Evolutionary conservation across 495 filamentous ascomycete genomes (phyloP).

Genomic region (Oleoguttula mirabilis): DNA sequence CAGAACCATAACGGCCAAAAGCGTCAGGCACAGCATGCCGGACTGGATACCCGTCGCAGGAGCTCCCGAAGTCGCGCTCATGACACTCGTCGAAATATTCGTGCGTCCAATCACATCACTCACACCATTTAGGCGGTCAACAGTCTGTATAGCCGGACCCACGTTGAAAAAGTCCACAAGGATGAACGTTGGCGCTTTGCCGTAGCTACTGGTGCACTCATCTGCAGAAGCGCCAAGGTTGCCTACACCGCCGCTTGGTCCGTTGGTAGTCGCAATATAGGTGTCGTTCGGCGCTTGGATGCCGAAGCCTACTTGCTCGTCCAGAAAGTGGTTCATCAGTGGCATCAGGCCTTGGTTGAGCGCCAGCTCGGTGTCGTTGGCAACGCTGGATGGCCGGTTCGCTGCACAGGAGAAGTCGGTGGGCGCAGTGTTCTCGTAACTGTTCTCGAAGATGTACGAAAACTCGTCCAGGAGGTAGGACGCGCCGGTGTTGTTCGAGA

Average conservation of each 20-base stretch:
- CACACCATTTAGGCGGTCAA: slow-evolving; percentile 29
- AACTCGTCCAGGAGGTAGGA: slow-evolving; percentile 33
- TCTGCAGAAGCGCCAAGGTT: slow-evolving; percentile 20
- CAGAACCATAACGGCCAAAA: neutral
- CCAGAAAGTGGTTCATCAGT: slow-evolving; percentile 28
- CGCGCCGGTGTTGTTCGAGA: slow-evolving; percentile 16
- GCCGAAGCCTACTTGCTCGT: slow-evolving; percentile 18
- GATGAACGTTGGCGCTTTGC: slow-evolving; percentile 18
- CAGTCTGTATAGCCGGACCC: slow-evolving; percentile 26
- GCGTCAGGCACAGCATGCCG: slow-evolving; percentile 2
- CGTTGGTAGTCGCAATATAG: slow-evolving; percentile 17
- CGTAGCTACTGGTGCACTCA: slow-evolving; percentile 23
- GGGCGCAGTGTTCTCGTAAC: slow-evolving; percentile 24
- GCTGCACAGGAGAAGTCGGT: slow-evolving; percentile 26
- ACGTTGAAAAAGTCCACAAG: slow-evolving; percentile 31
- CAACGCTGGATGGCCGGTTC: slow-evolving; percentile 22
- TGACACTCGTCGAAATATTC: slow-evolving; percentile 3
- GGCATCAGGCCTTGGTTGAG: slow-evolving; percentile 26
- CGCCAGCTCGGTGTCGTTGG: slow-evolving; percentile 13
- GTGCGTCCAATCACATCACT: slow-evolving; percentile 18
- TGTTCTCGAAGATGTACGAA: slow-evolving; percentile 31
- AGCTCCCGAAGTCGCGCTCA: neutral
- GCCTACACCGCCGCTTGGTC: slow-evolving; percentile 17
- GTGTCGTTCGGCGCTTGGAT: slow-evolving; percentile 19
- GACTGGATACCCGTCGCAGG: neutral